Base-by-base conservation (phyloP, 768 basidiomycete genomes). In the Phlebiopsis flavidoalba region DNA sequence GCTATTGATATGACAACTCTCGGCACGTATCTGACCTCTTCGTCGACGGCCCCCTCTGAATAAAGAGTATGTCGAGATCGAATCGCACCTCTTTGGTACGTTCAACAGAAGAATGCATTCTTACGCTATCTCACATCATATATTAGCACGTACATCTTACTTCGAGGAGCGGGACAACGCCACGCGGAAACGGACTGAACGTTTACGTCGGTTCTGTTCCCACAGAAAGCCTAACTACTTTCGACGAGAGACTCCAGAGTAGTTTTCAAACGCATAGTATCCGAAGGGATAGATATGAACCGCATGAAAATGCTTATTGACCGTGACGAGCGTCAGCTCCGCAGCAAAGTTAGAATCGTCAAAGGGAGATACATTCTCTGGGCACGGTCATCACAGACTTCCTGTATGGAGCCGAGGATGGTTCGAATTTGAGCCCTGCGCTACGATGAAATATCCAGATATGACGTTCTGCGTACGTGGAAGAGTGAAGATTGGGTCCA, bases 61-160 rank as follows among this genome's bases (percentile, higher is more conserved):
- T 68, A 97, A 95, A 73, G 91, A 95, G 72, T 97, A 89, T 63
- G 81, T 98, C 46, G 97, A 99, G 73, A 90, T 88, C 55, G 87
- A 94, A 64, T 85, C 87, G 52, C n/a, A n/a, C 97, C 97, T 0
- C 80, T 91, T 54, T 97, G 94, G 93, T 92, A 65, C 46, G 80
- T 69, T 19, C 5, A 47, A 48, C 19, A 12, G 43, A 5, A 50
- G 19, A 55, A 22, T 43, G 46, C 26, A 46, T 22, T 52, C 24
- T n/a, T 53, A 17, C 15, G 10, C n/a, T 43, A 40, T 31, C 19
- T 53, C 51, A 53, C 45, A 33, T 12, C 60, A 21, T 26, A 49
- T 12, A 58, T 22, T 64, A 93, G 92, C 74, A 88, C 91, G 10
- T 91, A 89, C 63, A 89, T 99, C 67, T n/a, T 90, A 88, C 67